Evolutionary conservation across 2,329 filamentous ascomycete genomes (phyloP), one percentile per base, ranked within the genome.

Genomic region (Diplocarpon rosae): DNA sequence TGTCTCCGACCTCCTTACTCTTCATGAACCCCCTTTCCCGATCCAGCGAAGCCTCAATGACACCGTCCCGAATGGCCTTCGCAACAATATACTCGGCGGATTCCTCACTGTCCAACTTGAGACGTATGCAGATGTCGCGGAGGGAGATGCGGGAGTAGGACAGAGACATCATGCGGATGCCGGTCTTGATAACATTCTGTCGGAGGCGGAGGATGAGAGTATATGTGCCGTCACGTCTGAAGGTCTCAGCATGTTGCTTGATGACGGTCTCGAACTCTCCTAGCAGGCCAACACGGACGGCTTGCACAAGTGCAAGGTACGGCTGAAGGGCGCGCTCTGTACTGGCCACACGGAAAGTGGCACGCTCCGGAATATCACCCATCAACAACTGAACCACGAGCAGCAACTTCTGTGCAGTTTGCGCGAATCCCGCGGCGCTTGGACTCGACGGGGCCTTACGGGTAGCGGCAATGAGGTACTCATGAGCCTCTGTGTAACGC

Each of bases 161-260:
- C 52, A 98, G 73, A 33, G 90, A 96, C 78, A 98, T 94, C 88
- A 96, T 95, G 56, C 92, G 87, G 52, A 98, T 95, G 54, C 92
- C 92, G 3, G 92, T 98, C 73, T 95, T 95, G 78, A 98, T 96
- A 61, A 98, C 92, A 62, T 98, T 98, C 67, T 98, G 92, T 57
- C 92, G 82, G 50, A 98, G 75, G 51, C 92, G 89, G 52, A 96
- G 76, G 58, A 96, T 93, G 46, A 98, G 74, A 10, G 89, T 94
- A 70, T 96, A 96, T 15, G 90, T 96, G 46, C 86, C 86, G 63
- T 98, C 92, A 54, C 84, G 83, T 60, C 87, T 83, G 80, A 96
- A 98, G 10, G 81, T 82, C 36, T 85, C 78, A 46, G 82, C 81
- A 62, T 95, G 80, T 39, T 81, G 76, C 57, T 84, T 82, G 50